phyloP scores from a whole-genome alignment of 2,329 filamentous ascomycete species.

The Erysiphe pulchra region DNA sequence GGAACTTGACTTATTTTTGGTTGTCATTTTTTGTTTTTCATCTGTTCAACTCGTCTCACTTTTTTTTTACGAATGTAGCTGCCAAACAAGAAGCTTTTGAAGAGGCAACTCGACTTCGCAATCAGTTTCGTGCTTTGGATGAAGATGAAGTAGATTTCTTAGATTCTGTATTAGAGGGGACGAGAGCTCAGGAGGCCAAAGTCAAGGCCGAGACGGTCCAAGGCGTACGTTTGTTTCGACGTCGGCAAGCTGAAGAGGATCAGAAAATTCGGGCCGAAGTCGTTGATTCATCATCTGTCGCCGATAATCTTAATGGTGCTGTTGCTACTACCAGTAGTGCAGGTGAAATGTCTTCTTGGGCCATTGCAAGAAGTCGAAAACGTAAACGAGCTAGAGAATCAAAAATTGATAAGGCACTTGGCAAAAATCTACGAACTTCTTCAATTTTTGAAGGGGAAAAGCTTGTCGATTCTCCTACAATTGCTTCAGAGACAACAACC shows the following conservation, averaged over 20 bases:
- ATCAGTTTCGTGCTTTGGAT: conserved; percentile 55
- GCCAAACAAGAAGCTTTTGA: conserved; percentile 67
- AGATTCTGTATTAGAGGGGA: conserved; percentile 26
- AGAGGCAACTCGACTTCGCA: conserved; percentile 41
- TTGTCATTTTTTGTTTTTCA: background rate
- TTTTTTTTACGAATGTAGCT: conserved; percentile 20
- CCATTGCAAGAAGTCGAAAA: background rate
- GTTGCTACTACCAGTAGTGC: too few species aligned
- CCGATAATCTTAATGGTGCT: background rate
- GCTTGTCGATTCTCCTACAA: background rate
- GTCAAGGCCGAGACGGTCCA: conserved; percentile 29
- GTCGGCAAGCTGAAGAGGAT: conserved; percentile 19
- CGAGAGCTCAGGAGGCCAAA: conserved; percentile 26
- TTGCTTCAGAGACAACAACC: background rate
- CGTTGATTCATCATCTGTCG: background rate
- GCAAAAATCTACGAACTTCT: background rate
- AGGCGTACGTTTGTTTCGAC: conserved; percentile 27
- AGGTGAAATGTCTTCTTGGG: too few species aligned
- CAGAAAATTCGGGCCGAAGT: conserved; percentile 9
- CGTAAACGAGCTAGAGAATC: background rate
- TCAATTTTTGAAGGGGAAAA: background rate
- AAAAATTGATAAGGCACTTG: background rate
- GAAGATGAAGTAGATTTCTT: conserved; percentile 60
- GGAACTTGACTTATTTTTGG: too few species aligned
- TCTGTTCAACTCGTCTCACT: conserved; percentile 1